These are phyloP conservation scores for Cupressus sempervirens DNA, from an alignment of 75 land plant genomes.

Conservation along the genomic window DNA sequence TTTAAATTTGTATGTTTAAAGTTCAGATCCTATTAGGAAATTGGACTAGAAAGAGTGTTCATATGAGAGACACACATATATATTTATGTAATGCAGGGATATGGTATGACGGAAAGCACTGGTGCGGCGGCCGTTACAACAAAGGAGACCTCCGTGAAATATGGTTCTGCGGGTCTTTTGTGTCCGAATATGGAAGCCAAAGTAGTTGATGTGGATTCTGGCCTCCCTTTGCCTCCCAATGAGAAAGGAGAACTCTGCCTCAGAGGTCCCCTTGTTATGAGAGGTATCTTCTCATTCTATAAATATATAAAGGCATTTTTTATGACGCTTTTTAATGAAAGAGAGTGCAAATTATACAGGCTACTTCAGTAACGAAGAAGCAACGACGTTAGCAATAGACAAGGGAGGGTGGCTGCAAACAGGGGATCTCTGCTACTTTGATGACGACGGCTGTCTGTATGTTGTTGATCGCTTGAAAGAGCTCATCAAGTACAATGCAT, in stretches of 20 bases:
- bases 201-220: conserved; percentile 45
- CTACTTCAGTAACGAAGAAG: conserved; percentile 49
- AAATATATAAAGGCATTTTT: too few relatives aligned
- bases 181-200: conserved; percentile 42
- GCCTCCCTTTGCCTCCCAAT: conserved; percentile 31
- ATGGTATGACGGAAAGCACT: conserved; percentile 10
- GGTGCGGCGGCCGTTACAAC: neutral
- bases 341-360: too few relatives aligned
- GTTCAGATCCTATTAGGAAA: too few relatives aligned
- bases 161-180: conserved; percentile 44
- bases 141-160: conserved; percentile 4
- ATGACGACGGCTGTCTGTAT: conserved; percentile 55
- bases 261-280: conserved; percentile 51
- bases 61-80: too few relatives aligned
- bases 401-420: conserved; percentile 69
- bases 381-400: conserved; percentile 36
- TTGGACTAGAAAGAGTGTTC: too few relatives aligned
- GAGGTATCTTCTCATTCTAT: conserved; percentile 26
- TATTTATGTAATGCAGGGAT: neutral
- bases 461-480: conserved; percentile 71
- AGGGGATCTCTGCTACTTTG: conserved; percentile 66
- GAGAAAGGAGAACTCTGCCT: conserved; percentile 57
- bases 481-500: conserved; percentile 69
- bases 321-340: too few relatives aligned
- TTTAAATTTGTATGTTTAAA: too few relatives aligned